Percentiles rank a stretch among this genome's conserved stretches.
These are phyloP conservation scores for Thuidium tamariscinum DNA, from an alignment of 225 moss, liverwort and hornwort species.

Conservation along the genomic window DNA sequence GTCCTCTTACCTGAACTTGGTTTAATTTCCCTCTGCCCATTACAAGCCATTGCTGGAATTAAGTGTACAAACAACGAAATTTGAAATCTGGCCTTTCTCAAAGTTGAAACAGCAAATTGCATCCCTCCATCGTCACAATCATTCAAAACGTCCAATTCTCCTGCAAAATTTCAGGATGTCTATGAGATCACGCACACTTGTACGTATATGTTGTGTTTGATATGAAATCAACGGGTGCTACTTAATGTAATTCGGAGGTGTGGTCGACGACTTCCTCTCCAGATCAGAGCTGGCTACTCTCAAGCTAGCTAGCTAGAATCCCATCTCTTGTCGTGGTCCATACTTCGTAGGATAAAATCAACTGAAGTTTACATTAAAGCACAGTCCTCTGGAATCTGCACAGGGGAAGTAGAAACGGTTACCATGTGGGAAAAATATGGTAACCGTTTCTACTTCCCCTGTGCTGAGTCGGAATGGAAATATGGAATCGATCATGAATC, in stretches of 20 bases:
- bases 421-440: too few relatives aligned
- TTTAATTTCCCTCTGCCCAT: not conserved
- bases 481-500: not conserved
- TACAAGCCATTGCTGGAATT: not conserved
- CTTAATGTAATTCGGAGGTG: not conserved
- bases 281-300: not conserved
- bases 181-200: not conserved
- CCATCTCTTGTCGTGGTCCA: not conserved
- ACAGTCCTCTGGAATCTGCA: too few relatives aligned
- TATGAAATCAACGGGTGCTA: too few relatives aligned
- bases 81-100: too few relatives aligned
- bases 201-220: too few relatives aligned
- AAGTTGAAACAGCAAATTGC: too few relatives aligned
- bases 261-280: not conserved
- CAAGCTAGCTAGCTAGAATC: not conserved
- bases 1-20: not conserved
- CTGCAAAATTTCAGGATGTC: not conserved
- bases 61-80: too few relatives aligned
- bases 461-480: too few relatives aligned
- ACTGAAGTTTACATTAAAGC: too few relatives aligned
- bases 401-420: too few relatives aligned
- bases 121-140: not conserved
- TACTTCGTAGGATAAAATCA: too few relatives aligned
- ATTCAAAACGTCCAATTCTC: not conserved
- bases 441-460: too few relatives aligned